Base-by-base conservation (phyloP, 345 rosid species). In the Passiflora organensis region DNA sequence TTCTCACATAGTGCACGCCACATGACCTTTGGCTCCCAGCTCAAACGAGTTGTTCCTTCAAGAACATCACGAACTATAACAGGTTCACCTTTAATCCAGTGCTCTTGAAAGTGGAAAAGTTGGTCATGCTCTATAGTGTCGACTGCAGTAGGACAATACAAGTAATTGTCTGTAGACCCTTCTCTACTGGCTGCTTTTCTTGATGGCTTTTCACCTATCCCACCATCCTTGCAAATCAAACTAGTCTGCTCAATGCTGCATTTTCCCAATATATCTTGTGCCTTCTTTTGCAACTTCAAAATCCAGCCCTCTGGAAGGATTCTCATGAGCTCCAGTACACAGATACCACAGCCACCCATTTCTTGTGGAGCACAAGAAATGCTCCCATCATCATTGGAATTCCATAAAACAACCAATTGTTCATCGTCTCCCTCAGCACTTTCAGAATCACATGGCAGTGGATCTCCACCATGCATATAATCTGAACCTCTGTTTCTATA, bases 21-120 rank as follows among this genome's bases (percentile, higher is more conserved):
- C 93, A 91, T 91, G 48, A 91, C 98, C 95, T 69, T 80, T 13
- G 98, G 98, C 53, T 91, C 96, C 98, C 98, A 91, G 74, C 96
- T 91, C 63, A 91, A 74, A 67, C 77, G 86, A 42, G 85, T 57
- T 43, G 80, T 64, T 61, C 34, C 61, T 46, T 74, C 75, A 49
- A 88, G 90, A 52, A 76, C 72, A 62, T 84, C 71, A 28, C 61
- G 72, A 49, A 84, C 94, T 0, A 88, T 82, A 37, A 91, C 77
- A 0, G 95, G 98, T 69, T 91, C 90, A 17, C 98, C 96, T 62
- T 76, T 86, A 49, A 64, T 61, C 96, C 96, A 88, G 50, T 78
- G 86, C 46, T 66, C 73, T 71, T 74, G 90, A 60, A 91, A 91
- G 67, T 60, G 52, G 8, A 23, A 24, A 71, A 88, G 75, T 41